phyloP scores from a whole-genome alignment of 768 basidiomycete species.

The Lepiota brunneoincarnata region DNA sequence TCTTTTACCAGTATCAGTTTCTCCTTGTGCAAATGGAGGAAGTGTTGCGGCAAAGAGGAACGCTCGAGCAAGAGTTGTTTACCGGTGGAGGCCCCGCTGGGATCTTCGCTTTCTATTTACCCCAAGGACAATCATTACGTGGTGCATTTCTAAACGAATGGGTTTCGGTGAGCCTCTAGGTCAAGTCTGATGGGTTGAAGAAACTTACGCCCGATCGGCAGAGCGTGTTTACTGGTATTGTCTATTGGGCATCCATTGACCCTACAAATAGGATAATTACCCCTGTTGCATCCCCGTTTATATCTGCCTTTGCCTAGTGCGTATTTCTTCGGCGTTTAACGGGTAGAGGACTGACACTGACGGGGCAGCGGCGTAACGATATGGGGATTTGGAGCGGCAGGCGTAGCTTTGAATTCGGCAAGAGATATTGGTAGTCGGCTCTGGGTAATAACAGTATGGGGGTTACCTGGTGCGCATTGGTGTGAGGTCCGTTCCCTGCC shows the following conservation, averaged over 20 bases:
- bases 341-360: no score
- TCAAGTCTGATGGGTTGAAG: no score
- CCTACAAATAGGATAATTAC: constrained; percentile 3
- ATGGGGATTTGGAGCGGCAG: constrained; percentile 1
- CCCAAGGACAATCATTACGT: constrained; percentile 13
- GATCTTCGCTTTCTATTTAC: constrained; percentile 18
- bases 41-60: constrained; percentile 1
- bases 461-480: neutral
- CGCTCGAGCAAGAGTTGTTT: constrained; percentile 6
- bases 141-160: constrained; percentile 16
- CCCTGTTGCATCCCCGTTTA: constrained; percentile 2
- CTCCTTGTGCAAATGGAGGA: constrained; percentile 14
- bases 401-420: neutral
- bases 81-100: constrained; percentile 17
- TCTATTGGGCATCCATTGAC: constrained; percentile 9
- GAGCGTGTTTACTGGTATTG: constrained; percentile 9
- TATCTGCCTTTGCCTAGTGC: neutral
- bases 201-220: neutral
- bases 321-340: neutral
- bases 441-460: constrained; percentile 3
- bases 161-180: constrained; percentile 2
- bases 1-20: constrained; percentile 14
- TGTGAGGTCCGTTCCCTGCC: neutral
- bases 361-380: neutral
- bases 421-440: constrained; percentile 1